Percentiles rank a stretch among this genome's conserved stretches.
Conservation (phyloP, 495 filamentous ascomycete species). For the Podospora appendiculata region DNA sequence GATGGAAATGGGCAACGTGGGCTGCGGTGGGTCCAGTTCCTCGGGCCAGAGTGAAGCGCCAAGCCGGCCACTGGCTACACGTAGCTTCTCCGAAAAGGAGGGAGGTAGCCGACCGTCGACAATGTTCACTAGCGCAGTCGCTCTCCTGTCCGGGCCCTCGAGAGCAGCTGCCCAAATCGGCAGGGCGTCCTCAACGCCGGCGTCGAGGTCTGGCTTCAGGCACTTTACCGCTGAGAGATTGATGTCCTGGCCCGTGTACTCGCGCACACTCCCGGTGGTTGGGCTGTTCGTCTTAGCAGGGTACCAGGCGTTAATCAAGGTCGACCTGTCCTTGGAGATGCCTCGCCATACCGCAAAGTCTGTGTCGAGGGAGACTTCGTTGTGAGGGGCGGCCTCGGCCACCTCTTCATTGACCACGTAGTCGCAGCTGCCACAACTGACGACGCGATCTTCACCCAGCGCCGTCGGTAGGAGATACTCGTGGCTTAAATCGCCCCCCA, state of each 20-base stretch:
- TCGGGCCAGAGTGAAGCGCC: constrained; percentile 15
- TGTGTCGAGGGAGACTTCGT: not conserved
- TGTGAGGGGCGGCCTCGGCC: constrained; percentile 10
- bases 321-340: constrained; percentile 59
- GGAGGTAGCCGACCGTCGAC: constrained; percentile 34
- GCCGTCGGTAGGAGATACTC: constrained; percentile 83
- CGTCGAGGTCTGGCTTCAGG: constrained; percentile 64
- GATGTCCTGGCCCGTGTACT: constrained; percentile 40
- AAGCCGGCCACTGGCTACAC: not conserved
- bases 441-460: constrained; percentile 78
- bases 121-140: constrained; percentile 40
- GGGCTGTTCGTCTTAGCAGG: constrained; percentile 26
- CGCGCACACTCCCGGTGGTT: not conserved
- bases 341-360: constrained; percentile 49
- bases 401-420: constrained; percentile 85
- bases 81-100: constrained; percentile 2
- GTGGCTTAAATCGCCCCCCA: constrained; percentile 88
- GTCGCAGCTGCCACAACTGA: constrained; percentile 64
- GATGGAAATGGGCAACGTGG: constrained; percentile 2
- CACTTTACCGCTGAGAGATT: constrained; percentile 67
- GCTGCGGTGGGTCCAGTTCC: not conserved
- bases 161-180: constrained; percentile 44
- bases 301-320: constrained; percentile 61
- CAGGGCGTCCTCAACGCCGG: constrained; percentile 55
- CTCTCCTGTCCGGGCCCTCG: constrained; percentile 3